Conservation (phyloP, 169 alveolate species). For the Eimeria sp. region DNA sequence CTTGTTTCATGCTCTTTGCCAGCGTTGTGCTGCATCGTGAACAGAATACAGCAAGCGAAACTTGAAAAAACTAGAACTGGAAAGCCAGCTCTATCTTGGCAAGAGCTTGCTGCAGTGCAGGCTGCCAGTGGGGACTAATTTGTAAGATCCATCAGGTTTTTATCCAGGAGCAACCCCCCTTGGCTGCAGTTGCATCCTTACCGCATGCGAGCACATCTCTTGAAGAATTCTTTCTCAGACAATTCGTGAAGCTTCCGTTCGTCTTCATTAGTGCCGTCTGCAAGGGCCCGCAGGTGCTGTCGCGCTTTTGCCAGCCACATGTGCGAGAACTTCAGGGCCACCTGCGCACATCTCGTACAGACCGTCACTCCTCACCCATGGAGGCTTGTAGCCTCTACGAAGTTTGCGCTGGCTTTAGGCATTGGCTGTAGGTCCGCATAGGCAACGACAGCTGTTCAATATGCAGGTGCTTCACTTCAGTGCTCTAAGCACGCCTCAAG, state of each 20-base stretch:
- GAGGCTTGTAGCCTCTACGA: no score
- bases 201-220: conserved; percentile 61
- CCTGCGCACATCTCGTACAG: background rate
- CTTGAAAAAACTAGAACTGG: background rate
- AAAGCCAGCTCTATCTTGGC: background rate
- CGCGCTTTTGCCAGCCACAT: conserved; percentile 62
- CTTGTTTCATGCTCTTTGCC: conserved; percentile 60
- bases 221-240: conserved; percentile 43
- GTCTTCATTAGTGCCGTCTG: conserved; percentile 9
- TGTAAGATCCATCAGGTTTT: background rate
- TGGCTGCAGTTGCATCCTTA: background rate
- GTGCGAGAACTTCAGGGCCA: conserved; percentile 69
- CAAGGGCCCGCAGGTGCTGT: conserved; percentile 49
- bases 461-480: background rate
- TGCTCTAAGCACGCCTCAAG: background rate
- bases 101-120: background rate
- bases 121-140: background rate
- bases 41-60: background rate
- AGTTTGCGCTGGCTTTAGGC: background rate
- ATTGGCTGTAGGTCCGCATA: background rate
- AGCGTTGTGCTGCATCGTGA: conserved; percentile 10
- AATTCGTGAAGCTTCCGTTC: conserved; percentile 36
- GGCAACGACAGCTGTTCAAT: background rate
- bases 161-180: background rate
- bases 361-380: background rate